phyloP scores from a whole-genome alignment of 345 rosid genomes.

The Limnanthes douglasii region DNA sequence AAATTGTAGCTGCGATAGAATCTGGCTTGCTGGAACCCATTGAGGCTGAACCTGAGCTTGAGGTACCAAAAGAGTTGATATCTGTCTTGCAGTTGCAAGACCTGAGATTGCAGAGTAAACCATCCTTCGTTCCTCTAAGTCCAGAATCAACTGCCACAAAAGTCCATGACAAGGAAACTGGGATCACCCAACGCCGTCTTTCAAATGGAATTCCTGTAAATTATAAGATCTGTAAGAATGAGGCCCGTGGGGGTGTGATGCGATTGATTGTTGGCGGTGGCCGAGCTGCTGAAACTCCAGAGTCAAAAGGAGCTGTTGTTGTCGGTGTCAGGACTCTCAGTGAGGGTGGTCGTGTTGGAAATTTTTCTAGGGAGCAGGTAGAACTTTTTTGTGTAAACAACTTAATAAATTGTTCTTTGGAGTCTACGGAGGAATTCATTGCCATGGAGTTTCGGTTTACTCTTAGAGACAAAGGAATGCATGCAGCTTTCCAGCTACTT shows the following conservation, averaged over 20 bases:
- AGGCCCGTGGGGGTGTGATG: slow-evolving; percentile 92
- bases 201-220: slow-evolving; percentile 92
- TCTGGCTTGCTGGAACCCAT: slow-evolving; percentile 72
- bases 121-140: slow-evolving; percentile 43
- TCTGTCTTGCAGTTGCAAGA: slow-evolving; percentile 54
- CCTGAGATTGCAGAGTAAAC: slow-evolving; percentile 43
- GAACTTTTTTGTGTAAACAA: slow-evolving; percentile 99
- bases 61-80: slow-evolving; percentile 88
- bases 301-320: slow-evolving; percentile 84
- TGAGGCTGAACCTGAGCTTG: slow-evolving; percentile 99
- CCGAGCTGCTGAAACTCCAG: slow-evolving; percentile 78
- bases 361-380: slow-evolving; percentile 98
- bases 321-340: slow-evolving; percentile 98
- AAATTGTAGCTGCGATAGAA: slow-evolving; percentile 59
- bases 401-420: slow-evolving; percentile 95
- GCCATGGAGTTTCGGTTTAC: slow-evolving; percentile 99
- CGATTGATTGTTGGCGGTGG: slow-evolving; percentile 99
- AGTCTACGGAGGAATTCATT: slow-evolving; percentile 96
- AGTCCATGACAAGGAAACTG: slow-evolving; percentile 71
- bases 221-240: slow-evolving; percentile 77
- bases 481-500: slow-evolving; percentile 94
- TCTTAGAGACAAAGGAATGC: slow-evolving; percentile 95
- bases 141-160: slow-evolving; percentile 32
- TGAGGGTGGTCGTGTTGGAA: slow-evolving; percentile 98
- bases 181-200: slow-evolving; percentile 72